These are phyloP conservation scores for Metschnikowia hibisci DNA, from an alignment of 805 yeast genomes.

Conservation along the genomic window DNA sequence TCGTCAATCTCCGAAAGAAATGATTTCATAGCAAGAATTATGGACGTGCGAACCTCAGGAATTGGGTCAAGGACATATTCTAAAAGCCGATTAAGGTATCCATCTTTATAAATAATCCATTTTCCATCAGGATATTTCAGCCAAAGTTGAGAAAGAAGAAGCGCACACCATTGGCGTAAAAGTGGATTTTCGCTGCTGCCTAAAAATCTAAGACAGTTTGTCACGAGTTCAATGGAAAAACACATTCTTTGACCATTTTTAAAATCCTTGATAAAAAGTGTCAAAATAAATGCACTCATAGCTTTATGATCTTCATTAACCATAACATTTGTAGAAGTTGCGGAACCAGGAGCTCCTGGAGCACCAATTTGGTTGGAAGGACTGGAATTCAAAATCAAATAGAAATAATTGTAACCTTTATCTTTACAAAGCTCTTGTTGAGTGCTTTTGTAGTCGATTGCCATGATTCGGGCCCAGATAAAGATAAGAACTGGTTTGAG, in stretches of 20 bases:
- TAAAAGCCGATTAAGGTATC: constrained; percentile 53
- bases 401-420: constrained; percentile 83
- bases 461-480: constrained; percentile 97
- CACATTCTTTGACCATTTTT: constrained; percentile 77
- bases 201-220: constrained; percentile 61
- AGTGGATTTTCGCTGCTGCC: constrained; percentile 77
- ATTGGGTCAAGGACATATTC: constrained; percentile 77
- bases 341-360: constrained; percentile 29
- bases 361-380: constrained; percentile 29
- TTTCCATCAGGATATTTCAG: constrained; percentile 69
- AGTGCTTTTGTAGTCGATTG: constrained; percentile 84
- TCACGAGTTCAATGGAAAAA: constrained; percentile 66
- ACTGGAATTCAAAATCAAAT: constrained; percentile 60
- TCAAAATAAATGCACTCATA: constrained; percentile 86
- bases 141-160: constrained; percentile 76
- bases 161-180: constrained; percentile 87
- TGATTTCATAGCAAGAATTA: constrained; percentile 66
- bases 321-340: constrained; percentile 25
- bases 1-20: constrained; percentile 52
- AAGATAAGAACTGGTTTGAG: constrained; percentile 90
- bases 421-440: constrained; percentile 92
- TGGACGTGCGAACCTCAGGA: constrained; percentile 90
- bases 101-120: constrained; percentile 63
- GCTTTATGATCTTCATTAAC: constrained; percentile 85
- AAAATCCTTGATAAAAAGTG: constrained; percentile 79